A percentile compares a stretch with the other conserved stretches of the same genome.
phyloP scores from a whole-genome alignment of 148 eudicot species.

The Silene uniflora region DNA sequence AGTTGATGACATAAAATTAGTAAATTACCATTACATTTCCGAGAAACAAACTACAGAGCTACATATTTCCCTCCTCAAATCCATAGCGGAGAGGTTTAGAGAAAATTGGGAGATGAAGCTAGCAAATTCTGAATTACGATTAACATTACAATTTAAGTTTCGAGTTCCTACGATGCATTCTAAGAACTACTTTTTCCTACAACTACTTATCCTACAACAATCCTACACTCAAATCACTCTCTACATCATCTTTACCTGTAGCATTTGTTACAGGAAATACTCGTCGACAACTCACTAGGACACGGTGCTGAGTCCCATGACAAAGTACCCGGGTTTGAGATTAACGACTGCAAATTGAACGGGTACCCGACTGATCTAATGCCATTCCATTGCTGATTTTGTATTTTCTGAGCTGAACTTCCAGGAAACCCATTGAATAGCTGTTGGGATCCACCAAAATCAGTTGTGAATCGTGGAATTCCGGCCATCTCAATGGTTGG shows the following conservation, averaged over 20 bases:
- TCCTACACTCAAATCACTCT: conserved; percentile 7
- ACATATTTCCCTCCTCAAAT: conserved; percentile 6
- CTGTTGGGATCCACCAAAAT: conserved; percentile 42
- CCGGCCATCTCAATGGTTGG: conserved; percentile 35
- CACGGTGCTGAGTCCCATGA: conserved; percentile 71
- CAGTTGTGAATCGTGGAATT: conserved; percentile 14
- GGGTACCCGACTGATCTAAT: conserved; percentile 37
- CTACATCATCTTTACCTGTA: conserved; percentile 21
- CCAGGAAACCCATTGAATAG: conserved; percentile 36
- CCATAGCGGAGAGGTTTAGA: neutral
- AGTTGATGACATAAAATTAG: neutral
- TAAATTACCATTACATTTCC: neutral
- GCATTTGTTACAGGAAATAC: conserved; percentile 48
- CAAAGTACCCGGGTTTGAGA: conserved; percentile 33
- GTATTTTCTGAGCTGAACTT: conserved; percentile 39
- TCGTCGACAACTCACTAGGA: conserved; percentile 62
- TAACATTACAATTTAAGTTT: conserved; percentile 2
- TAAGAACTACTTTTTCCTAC: conserved; percentile 18
- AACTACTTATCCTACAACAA: conserved; percentile 11
- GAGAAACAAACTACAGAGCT: neutral
- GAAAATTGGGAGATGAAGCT: conserved; percentile 20
- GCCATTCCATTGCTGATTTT: conserved; percentile 42
- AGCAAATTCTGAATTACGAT: conserved; percentile 1
- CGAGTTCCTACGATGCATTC: conserved; percentile 13
- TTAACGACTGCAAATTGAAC: too few species aligned